Evolutionary conservation across 768 basidiomycete genomes (phyloP), one percentile per base, ranked within the genome.

Genomic region (Pisolithus marmoratus): DNA sequence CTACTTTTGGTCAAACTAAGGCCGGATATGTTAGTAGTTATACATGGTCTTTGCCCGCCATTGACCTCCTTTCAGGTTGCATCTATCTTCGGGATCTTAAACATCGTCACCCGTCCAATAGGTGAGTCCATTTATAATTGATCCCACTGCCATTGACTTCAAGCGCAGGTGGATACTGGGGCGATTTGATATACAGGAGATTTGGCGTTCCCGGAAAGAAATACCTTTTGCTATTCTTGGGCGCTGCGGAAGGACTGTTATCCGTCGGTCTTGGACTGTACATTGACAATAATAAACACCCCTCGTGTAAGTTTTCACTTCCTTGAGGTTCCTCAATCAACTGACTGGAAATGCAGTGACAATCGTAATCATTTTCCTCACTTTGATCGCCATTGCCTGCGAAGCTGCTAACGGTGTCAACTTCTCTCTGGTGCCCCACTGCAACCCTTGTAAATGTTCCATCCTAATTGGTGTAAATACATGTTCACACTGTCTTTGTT

Each of bases 331-430:
- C 20, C 12, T 20, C 19, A 19, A 20, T 14, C 9, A 36, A 23
- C 29, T 46, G 27, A 46, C 5, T 20, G 37, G 36, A 41, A 19
- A 48, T 46, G 34, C 51, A 67, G 63, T 68, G 12, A 42, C 47
- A 6, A 70, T 68, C 1, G 57, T 77, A 8, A 72, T 78, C 56
- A 65, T 66, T 15, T 42, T 78, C 8, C 56, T 73, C n/a, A 65
- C 72, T 7, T 58, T 74, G 36, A 65, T 76, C 49, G 74, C 65
- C 6, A 37, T 70, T 8, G 60, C 61, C 51, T 70, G 70, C 27
- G 74, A 78, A 58, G 62, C 72, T 9, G 77, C 67, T 0, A 80
- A 80, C 54, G 79, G 79, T 7, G 72, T 73, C 4, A 79, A 74
- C 58, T 79, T 79, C 55, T 64, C 76, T 17, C 68, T 76, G 38